phyloP scores from a whole-genome alignment of 768 basidiomycete genomes.

The Tulasnella sp. region DNA sequence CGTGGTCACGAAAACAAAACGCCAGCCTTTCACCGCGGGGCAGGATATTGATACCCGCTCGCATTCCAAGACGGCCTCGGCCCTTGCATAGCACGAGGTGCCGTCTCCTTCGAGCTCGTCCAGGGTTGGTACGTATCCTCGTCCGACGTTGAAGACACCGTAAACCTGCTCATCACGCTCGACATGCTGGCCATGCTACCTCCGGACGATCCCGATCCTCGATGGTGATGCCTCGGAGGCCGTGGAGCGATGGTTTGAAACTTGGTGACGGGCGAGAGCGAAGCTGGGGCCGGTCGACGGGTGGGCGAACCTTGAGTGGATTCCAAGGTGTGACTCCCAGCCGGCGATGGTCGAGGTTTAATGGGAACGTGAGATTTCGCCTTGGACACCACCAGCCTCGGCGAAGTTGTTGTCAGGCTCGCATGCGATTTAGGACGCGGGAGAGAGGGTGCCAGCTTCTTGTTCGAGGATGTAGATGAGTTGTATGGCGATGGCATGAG shows the following conservation, averaged over 20 bases:
- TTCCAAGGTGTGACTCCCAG: too few species aligned
- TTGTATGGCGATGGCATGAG: background rate
- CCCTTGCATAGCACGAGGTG: background rate
- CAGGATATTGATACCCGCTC: conserved; percentile 4
- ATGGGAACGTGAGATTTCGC: background rate
- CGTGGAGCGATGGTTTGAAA: background rate
- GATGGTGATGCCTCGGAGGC: background rate
- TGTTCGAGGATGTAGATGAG: too few species aligned
- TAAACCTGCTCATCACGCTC: background rate
- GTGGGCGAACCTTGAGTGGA: background rate
- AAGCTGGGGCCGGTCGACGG: background rate
- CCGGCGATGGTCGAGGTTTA: background rate
- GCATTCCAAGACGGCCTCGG: conserved; percentile 1
- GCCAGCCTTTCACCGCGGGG: background rate
- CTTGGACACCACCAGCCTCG: too few species aligned
- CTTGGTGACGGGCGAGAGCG: background rate
- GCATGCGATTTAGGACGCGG: too few species aligned
- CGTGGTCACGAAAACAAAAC: too few species aligned
- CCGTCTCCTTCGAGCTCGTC: background rate
- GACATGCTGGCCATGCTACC: background rate
- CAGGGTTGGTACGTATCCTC: too few species aligned
- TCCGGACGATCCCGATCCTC: background rate
- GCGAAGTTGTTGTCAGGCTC: too few species aligned
- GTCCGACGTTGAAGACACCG: background rate
- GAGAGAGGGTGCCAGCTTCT: too few species aligned